Evolutionary conservation across 2,329 filamentous ascomycete genomes (phyloP), one percentile per base, ranked within the genome.

Genomic region (Mollisia scopiformis): DNA sequence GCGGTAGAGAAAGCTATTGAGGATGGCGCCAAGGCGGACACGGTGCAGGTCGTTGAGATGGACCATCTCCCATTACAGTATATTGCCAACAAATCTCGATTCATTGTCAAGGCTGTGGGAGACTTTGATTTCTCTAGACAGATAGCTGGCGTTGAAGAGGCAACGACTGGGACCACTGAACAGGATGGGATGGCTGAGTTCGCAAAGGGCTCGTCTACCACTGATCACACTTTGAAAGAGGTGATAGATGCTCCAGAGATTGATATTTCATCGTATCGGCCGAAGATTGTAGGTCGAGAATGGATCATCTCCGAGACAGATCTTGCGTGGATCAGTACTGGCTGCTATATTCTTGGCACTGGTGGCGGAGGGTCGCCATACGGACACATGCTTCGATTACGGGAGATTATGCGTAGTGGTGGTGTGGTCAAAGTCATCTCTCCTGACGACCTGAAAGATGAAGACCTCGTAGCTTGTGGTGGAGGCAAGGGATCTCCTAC

Each of bases 401-500:
- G 81, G 7, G 74, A 81, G 46, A 80, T 82, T 60, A 75, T 87
- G 6, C 78, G 80, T 3, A 73, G 74, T 4, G 84, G 84, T 0
- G 80, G 79, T 6, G 75, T 76, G 0, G 79, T 87, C 30, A 78
- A 78, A 31, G 79, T 87, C 0, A 75, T 87, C 10, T 81, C 76
- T 54, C 79, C 82, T 0, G 69, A 78, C 11, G 79, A 84, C 57
- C 73, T 88, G 2, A 65, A 76, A 0, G 80, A 84, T 58, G 75
- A 82, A 47, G 82, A 80, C 4, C 75, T 78, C 0, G 79, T 88
- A 31, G 83, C 81, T 8, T 83, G 82, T 59, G 84, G 83, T 10
- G 84, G 84, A 1, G 81, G 82, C 62, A 82, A 82, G 66, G 85
- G 86, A 31, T 85, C 82, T 16, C 86, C 86, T 0, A 84, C 83